Evolutionary conservation across 306 rosid genomes (phyloP).

Genomic region (Sphenostylis stenocarpa): DNA sequence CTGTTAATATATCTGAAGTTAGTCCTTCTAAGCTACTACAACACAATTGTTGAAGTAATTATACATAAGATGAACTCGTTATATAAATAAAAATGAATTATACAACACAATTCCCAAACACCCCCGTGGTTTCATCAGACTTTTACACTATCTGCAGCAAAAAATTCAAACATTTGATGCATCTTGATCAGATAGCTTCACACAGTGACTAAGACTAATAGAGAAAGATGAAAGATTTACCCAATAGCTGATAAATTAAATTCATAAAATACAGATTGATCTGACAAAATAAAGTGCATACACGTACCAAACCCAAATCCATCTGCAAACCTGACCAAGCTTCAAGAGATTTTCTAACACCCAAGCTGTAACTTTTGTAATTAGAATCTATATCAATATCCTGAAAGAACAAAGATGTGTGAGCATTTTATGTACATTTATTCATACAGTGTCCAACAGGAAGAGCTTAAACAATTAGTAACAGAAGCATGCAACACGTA

Average conservation of each 20-base stretch:
- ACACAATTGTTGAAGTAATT: not conserved
- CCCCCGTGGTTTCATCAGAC: not conserved
- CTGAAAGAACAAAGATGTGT: conserved; percentile 46
- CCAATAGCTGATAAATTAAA: not conserved
- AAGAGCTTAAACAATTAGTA: not conserved
- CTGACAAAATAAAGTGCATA: conserved; percentile 6
- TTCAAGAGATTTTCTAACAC: conserved; percentile 86
- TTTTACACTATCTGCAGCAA: conserved; percentile 5
- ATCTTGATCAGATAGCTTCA: not conserved
- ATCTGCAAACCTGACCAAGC: conserved; percentile 88
- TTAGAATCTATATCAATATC: conserved; percentile 68
- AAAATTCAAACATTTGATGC: conserved; percentile 19
- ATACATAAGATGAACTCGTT: not conserved
- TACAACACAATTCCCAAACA: conserved; percentile 4
- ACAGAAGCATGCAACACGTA: conserved; percentile 13
- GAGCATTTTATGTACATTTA: conserved; percentile 12
- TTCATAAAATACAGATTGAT: conserved; percentile 13
- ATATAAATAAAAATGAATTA: not conserved
- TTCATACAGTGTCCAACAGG: not conserved
- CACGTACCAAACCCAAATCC: conserved; percentile 90
- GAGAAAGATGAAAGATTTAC: not conserved
- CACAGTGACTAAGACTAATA: not conserved
- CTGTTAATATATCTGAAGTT: not conserved
- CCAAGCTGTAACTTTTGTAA: conserved; percentile 59
- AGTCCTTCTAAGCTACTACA: not conserved